phyloP scores from a whole-genome alignment of 1,139 yeast species.

The Pneumocystis canis region DNA sequence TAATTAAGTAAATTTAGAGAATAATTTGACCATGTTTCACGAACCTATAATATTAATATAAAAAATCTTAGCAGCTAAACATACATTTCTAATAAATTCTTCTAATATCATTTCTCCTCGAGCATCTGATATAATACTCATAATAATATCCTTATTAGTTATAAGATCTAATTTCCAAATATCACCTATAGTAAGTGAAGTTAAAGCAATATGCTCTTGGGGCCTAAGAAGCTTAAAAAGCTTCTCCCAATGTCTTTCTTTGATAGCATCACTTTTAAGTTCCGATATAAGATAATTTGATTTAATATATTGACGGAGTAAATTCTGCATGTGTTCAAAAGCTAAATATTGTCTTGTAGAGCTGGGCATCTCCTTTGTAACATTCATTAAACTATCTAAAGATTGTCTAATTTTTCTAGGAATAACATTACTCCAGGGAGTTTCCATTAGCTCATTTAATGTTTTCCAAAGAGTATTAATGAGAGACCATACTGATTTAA shows the following conservation, averaged over 20 bases:
- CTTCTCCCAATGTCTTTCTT: constrained; percentile 56
- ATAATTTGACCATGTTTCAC: constrained; percentile 27
- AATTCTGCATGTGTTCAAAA: constrained; percentile 42
- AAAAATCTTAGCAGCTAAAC: not conserved
- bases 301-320: constrained; percentile 32
- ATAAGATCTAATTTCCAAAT: constrained; percentile 44
- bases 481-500: constrained; percentile 52
- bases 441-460: constrained; percentile 31
- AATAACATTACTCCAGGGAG: constrained; percentile 40
- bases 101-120: constrained; percentile 59
- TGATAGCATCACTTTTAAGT: constrained; percentile 44
- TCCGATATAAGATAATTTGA: constrained; percentile 33
- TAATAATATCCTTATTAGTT: constrained; percentile 35
- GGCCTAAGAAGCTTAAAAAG: constrained; percentile 29
- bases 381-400: constrained; percentile 38
- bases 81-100: constrained; percentile 26
- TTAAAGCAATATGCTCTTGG: constrained; percentile 18
- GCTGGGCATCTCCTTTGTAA: constrained; percentile 41
- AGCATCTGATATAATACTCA: constrained; percentile 46
- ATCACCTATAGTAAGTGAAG: constrained; percentile 37
- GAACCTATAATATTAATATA: constrained; percentile 20
- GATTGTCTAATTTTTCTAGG: constrained; percentile 35
- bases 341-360: constrained; percentile 56
- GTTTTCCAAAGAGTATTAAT: constrained; percentile 43
- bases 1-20: constrained; percentile 44